Evolutionary conservation across 306 rosid genomes (phyloP).

Genomic region (Quillaja saponaria): DNA sequence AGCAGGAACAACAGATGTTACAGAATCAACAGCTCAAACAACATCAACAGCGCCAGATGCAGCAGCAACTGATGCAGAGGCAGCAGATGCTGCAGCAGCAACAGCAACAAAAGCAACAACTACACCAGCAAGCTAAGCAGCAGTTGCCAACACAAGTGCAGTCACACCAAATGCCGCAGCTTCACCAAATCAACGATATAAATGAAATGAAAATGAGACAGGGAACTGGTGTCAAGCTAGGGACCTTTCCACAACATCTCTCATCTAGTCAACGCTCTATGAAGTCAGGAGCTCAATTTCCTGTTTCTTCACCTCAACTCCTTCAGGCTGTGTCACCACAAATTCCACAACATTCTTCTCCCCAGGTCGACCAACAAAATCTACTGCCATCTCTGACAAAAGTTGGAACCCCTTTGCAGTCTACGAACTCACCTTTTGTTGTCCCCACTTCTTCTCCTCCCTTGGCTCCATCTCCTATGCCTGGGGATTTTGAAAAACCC

Average conservation of each 20-base stretch:
- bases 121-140: constrained; percentile 65
- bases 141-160: constrained; percentile 68
- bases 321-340: constrained; percentile 90
- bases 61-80: constrained; percentile 46
- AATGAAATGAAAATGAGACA: constrained; percentile 70
- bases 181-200: constrained; percentile 67
- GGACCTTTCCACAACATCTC: constrained; percentile 71
- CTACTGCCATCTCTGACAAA: constrained; percentile 53
- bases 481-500: constrained; percentile 79
- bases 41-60: constrained; percentile 52
- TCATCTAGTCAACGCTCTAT: constrained; percentile 66
- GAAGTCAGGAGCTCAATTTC: constrained; percentile 65
- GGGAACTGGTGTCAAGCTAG: constrained; percentile 64
- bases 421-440: constrained; percentile 78
- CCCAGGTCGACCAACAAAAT: constrained; percentile 84
- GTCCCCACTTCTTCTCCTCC: constrained; percentile 90
- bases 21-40: constrained; percentile 57
- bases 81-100: constrained; percentile 46
- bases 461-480: constrained; percentile 82
- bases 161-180: constrained; percentile 63
- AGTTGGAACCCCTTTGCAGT: constrained; percentile 78
- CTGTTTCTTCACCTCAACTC: constrained; percentile 70
- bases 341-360: constrained; percentile 81
- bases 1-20: constrained; percentile 63
- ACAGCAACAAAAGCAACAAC: constrained; percentile 51